Evolutionary conservation across 2,329 filamentous ascomycete species (phyloP), one percentile per base, ranked within the genome.

Genomic region (Xylaria sp.): DNA sequence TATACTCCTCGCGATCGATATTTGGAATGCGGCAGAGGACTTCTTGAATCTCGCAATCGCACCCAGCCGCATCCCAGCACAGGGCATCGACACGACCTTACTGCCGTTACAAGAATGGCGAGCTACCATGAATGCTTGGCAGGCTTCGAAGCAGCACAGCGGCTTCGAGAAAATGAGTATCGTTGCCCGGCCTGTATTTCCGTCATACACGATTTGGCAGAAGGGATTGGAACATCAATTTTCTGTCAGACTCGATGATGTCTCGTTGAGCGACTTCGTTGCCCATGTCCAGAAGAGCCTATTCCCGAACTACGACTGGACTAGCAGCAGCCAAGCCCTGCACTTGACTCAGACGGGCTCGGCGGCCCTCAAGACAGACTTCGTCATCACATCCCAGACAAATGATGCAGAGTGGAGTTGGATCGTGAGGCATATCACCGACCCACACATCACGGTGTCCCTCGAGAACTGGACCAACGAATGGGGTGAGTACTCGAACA

Each of bases 351-450:
- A 63, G 21, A 6, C 21, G n/a, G 57, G 38, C 18, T 55, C 44
- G 46, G 19, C 20, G 13, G 2, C 17, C 17, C 56, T 50, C 13
- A 26, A 1, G 21, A 39, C 11, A 18, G 53, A 63, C 8, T 57
- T 64, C n/a, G 46, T 57, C n/a, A 57, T 72, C 2, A 50, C 53
- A 6, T 13, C 34, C 2, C 49, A 67, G 3, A 69, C 66, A 13
- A 59, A 59, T 4, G 56, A 69, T n/a, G 22, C 54, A 1, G 65
- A 64, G 8, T 66, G 69, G 66, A 26, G 44, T 9, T 59, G 59
- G 52, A 66, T 70, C 17, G 54, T 56, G 13, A 62, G 67, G 18
- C 61, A 61, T 18, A 61, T 71, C 34, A 56, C 63, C 1, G 60
- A 66, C 16, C 57, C 58, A 2, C 39, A 59, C 1, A 50, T 70